A percentile compares a stretch with the other conserved stretches of the same genome.
Evolutionary conservation across 2,329 filamentous ascomycete species (phyloP).

Genomic region (Diaporthe batatas): DNA sequence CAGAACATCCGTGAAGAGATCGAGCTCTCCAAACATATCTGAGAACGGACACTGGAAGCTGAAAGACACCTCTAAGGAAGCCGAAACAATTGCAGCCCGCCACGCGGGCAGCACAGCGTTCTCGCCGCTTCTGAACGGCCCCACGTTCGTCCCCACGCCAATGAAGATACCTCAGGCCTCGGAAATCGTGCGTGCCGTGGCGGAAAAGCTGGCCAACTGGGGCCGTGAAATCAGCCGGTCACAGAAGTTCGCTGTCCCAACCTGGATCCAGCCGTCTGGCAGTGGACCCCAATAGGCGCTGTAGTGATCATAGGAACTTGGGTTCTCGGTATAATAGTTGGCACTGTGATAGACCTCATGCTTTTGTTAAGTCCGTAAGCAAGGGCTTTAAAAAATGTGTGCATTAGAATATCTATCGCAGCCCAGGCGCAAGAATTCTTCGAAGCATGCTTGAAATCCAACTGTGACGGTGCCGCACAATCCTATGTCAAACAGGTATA

Average conservation of each 20-base stretch:
- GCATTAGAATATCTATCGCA: neutral
- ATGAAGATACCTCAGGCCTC: slow-evolving; percentile 40
- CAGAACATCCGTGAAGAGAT: slow-evolving; percentile 50
- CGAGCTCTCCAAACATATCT: slow-evolving; percentile 47
- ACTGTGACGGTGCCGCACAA: slow-evolving; percentile 14
- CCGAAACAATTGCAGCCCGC: slow-evolving; percentile 52
- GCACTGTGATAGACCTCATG: slow-evolving; percentile 46
- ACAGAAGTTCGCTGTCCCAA: slow-evolving; percentile 51
- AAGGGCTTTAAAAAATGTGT: slow-evolving; percentile 47
- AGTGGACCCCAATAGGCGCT: slow-evolving; percentile 53
- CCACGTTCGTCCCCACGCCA: slow-evolving; percentile 39
- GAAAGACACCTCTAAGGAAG: slow-evolving; percentile 50
- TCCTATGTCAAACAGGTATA: slow-evolving; percentile 10
- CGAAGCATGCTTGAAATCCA: slow-evolving; percentile 18
- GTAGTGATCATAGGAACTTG: slow-evolving; percentile 51
- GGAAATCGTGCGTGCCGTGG: slow-evolving; percentile 23
- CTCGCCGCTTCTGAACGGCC: slow-evolving; percentile 45
- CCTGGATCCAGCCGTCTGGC: slow-evolving; percentile 52
- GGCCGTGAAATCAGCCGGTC: slow-evolving; percentile 53
- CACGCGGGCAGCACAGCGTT: slow-evolving; percentile 56
- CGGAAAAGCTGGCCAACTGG: slow-evolving; percentile 41
- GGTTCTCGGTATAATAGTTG: slow-evolving; percentile 48
- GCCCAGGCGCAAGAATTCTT: neutral
- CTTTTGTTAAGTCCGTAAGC: slow-evolving; percentile 44
- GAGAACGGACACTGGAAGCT: slow-evolving; percentile 45